Evolutionary conservation across 768 basidiomycete species (phyloP).

Genomic region (Paxillus ammoniavirescens): DNA sequence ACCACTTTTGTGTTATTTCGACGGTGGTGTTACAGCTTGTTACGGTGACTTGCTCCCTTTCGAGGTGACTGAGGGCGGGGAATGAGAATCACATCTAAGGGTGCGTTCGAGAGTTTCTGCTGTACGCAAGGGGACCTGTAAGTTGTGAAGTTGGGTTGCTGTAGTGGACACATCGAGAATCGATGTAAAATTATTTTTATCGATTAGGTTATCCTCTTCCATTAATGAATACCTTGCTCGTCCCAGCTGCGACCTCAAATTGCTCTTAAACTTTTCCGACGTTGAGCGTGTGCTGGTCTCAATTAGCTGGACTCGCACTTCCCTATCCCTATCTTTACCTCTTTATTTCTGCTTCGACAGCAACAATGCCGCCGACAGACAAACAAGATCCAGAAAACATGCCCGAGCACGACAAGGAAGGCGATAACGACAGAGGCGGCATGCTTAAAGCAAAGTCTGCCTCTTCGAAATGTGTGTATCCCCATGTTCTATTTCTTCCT

Average conservation of each 20-base stretch:
- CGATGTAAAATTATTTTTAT: conserved; percentile 1
- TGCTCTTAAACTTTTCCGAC: background rate
- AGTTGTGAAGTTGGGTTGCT: no score
- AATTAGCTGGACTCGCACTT: background rate
- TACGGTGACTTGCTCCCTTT: no score
- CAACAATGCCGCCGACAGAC: conserved; percentile 22
- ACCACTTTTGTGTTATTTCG: no score
- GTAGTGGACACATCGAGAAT: background rate
- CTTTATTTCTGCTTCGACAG: background rate
- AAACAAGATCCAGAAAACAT: conserved; percentile 16
- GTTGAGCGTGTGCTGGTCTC: background rate
- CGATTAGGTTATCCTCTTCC: conserved; percentile 5
- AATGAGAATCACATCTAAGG: no score
- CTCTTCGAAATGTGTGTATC: conserved; percentile 31
- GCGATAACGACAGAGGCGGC: conserved; percentile 18
- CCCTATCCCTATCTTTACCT: background rate
- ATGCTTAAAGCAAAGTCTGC: conserved; percentile 25
- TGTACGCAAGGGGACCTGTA: no score
- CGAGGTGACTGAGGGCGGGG: no score
- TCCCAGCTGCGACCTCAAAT: background rate
- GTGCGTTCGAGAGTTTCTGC: no score
- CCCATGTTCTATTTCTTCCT: background rate
- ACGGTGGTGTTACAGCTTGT: no score
- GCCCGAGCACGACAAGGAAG: conserved; percentile 18
- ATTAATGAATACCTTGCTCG: conserved; percentile 9